phyloP scores from a whole-genome alignment of 331 rosid genomes.

The Spiraea crenata region DNA sequence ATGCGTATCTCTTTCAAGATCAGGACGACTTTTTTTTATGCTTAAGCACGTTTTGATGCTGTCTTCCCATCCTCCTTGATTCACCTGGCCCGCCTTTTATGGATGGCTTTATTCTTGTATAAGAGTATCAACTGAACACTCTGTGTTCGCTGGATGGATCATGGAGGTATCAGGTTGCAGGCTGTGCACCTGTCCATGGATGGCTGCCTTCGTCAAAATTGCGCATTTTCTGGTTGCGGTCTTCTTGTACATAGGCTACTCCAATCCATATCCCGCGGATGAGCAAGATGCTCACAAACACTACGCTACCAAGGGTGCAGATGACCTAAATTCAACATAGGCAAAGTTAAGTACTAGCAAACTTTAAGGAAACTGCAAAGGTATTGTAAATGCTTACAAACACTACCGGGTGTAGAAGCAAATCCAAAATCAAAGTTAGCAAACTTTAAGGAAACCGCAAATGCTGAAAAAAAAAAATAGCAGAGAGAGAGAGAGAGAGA shows the following conservation, averaged over 20 bases:
- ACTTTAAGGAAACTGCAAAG: background rate
- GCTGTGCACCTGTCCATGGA: constrained; percentile 43
- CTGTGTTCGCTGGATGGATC: background rate
- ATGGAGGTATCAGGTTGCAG: constrained; percentile 25
- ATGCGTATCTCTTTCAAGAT: background rate
- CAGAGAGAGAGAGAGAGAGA: too few species aligned
- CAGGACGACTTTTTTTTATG: background rate
- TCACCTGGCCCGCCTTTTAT: background rate
- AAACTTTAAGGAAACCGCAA: too few species aligned
- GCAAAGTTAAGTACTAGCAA: background rate
- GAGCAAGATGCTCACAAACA: constrained; percentile 69
- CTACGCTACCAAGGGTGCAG: constrained; percentile 71
- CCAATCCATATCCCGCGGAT: constrained; percentile 79
- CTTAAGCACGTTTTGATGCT: background rate
- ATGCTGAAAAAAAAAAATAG: too few species aligned
- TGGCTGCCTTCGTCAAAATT: constrained; percentile 33
- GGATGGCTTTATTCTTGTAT: background rate
- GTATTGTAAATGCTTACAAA: too few species aligned
- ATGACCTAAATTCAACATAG: constrained; percentile 47
- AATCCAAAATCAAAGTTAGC: too few species aligned
- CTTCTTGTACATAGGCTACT: constrained; percentile 42
- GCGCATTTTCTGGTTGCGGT: constrained; percentile 21
- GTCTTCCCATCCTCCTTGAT: constrained; percentile 1
- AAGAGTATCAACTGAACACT: background rate
- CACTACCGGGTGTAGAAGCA: too few species aligned